Evolutionary conservation across 768 basidiomycete species (phyloP).

Genomic region (Cantharellus anzutake): DNA sequence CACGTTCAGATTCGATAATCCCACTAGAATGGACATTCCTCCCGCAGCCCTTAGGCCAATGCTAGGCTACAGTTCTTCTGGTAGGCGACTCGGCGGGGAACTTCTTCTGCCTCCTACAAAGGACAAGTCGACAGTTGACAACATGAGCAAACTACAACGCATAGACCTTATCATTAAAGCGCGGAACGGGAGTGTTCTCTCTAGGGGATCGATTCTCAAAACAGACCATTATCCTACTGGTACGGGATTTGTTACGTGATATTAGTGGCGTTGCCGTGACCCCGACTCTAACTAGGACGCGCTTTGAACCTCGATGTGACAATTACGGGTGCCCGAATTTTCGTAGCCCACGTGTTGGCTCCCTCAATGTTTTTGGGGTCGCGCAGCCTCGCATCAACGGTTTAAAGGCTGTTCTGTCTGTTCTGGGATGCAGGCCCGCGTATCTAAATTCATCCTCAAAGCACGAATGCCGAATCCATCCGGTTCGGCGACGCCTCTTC

Average conservation of each 20-base stretch:
- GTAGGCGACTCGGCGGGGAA: no score
- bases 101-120: no score
- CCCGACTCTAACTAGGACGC: conserved; percentile 32
- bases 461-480: neutral
- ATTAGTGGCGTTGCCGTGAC: conserved; percentile 12
- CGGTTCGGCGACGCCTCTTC: neutral
- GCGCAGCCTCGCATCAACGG: conserved; percentile 92
- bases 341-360: conserved; percentile 55
- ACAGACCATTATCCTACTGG: conserved; percentile 78
- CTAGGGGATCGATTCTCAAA: conserved; percentile 83
- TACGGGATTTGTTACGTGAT: conserved; percentile 18
- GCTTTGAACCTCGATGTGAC: conserved; percentile 82
- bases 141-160: conserved; percentile 5
- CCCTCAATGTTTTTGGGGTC: conserved; percentile 83
- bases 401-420: conserved; percentile 71
- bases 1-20: no score
- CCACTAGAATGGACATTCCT: no score
- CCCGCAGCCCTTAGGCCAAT: no score
- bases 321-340: conserved; percentile 91
- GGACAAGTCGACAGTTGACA: conserved; percentile 1
- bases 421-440: conserved; percentile 56
- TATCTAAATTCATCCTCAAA: neutral
- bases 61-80: no score
- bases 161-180: conserved; percentile 45
- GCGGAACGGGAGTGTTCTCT: conserved; percentile 63